A percentile compares a stretch with the other conserved stretches of the same genome.
Conservation (phyloP, 176 grass and related monocot genomes). For the Eleusine indica region DNA sequence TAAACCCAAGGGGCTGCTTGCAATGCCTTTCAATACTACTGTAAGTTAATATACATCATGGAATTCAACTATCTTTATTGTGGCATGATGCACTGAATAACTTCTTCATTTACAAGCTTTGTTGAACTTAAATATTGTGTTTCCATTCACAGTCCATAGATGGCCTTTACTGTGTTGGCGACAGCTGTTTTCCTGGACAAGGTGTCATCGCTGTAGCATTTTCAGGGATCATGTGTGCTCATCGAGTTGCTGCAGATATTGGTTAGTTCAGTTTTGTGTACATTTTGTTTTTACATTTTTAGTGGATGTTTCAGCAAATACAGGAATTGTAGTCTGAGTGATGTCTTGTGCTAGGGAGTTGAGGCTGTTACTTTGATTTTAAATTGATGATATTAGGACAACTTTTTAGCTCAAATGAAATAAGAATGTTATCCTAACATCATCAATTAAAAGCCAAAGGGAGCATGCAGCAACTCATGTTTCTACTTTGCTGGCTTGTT, state of each 20-base stretch:
- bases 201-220: slow-evolving; percentile 94
- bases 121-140: slow-evolving; percentile 15
- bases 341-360: slow-evolving; percentile 9
- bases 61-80: background rate
- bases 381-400: too few relatives aligned
- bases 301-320: background rate
- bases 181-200: slow-evolving; percentile 98
- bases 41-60: slow-evolving; percentile 52
- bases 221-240: slow-evolving; percentile 97
- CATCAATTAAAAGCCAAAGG: too few relatives aligned
- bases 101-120: slow-evolving; percentile 13
- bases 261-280: slow-evolving; percentile 46
- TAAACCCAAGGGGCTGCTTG: slow-evolving; percentile 85
- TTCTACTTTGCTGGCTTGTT: slow-evolving; percentile 8
- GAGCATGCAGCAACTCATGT: background rate
- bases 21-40: slow-evolving; percentile 96
- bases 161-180: slow-evolving; percentile 92
- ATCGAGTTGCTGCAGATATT: slow-evolving; percentile 94
- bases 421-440: too few relatives aligned
- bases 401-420: too few relatives aligned
- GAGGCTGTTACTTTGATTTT: background rate
- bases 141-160: slow-evolving; percentile 72
- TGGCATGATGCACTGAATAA: slow-evolving; percentile 1
- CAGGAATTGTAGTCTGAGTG: background rate
- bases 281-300: background rate